Base-by-base conservation (phyloP, 257 asterid species). In the Ocimum tenuiflorum region DNA sequence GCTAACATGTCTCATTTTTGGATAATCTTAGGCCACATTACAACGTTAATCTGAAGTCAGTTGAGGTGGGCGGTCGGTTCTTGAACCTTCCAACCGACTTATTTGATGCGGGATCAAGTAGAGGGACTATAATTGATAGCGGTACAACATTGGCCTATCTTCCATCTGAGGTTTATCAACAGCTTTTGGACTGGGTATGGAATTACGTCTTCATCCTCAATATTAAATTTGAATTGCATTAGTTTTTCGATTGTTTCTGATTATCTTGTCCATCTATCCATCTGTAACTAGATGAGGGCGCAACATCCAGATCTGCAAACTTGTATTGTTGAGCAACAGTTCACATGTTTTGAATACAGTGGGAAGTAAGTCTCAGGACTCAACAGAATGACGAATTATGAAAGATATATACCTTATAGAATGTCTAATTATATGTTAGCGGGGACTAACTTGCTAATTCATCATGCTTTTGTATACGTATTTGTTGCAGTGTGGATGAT, bases 101-200 rank as follows among this genome's bases (percentile, higher is more conserved):
- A 12, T 83, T 77, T 65, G 86, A 73, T 31, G 69, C 63, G 7
- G 85, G 74, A 50, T 63, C 77, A 51, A 75, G 78, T 51, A 70
- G 82, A 69, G 86, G 87, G 67, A 79, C 96, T 63, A 83, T 91
- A 60, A 82, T 91, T 35, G 98, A 91, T 69, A 91, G 98, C 68
- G 98, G 98, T 52, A 87, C 98, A 29, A 89, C 98, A 33, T 79
- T 91, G 85, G 98, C 96, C 8, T 89, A 89, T 89, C 94, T 91
- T 72, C 97, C 98, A 11, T 67, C 86, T 58, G 71, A 58, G 15
- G 77, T 89, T 65, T 85, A 89, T 78, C 63, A 50, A 33, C 83
- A 84, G 72, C 65, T 89, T 60, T 56, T 87, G 29, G 56, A 67
- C 24, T 69, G 62, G 91, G 96, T 83, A 75, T 15, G 73, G 61